Evolutionary conservation across 169 alveolate genomes (phyloP), one percentile per base, ranked within the genome.

Genomic region (Plasmodium yoelii): DNA sequence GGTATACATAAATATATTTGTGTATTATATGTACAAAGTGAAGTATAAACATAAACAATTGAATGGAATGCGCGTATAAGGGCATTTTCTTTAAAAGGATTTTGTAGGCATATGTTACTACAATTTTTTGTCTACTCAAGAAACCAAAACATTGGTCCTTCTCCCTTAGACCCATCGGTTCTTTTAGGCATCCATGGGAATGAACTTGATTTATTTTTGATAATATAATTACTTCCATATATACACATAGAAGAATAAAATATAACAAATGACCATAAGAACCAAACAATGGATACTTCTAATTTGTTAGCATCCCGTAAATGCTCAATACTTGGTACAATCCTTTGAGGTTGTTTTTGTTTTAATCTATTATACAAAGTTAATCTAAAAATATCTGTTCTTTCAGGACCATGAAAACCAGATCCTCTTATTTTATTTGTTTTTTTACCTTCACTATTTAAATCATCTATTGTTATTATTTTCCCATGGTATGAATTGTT

Each of bases 321-420:
- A 69, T 95, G 95, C 60, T 91, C 92, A 19, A 80, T 24, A 70
- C 88, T 88, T 60, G 97, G 97, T 13, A 95, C 97, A 53, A 88
- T 88, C 51, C 97, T 94, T 61, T 95, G 97, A 13, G 95, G 94
- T 65, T 96, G 95, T 72, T 93, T 74, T 73, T 93, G 96, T 87
- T 94, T 95, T 84, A 96, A 93, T 10, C 97, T 87, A 92, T 96
- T 96, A 95, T 93, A 96, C 87, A 96, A 88, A 55, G 91, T 95
- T 51, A 95, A 92, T 65, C 96, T 39, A 61, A 94, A 67, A 47
- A 93, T 94, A 61, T 96, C 98, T 18, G 95, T 94, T 73, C 96
- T 74, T 92, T 96, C 98, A 7, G 98, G 98, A 8, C 98, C 98
- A 63, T 96, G 98, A 18, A 94, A 82, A 12, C 96, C 98, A 42